Conservation (phyloP, 345 rosid genomes). For the Carallia pectinifolia region DNA sequence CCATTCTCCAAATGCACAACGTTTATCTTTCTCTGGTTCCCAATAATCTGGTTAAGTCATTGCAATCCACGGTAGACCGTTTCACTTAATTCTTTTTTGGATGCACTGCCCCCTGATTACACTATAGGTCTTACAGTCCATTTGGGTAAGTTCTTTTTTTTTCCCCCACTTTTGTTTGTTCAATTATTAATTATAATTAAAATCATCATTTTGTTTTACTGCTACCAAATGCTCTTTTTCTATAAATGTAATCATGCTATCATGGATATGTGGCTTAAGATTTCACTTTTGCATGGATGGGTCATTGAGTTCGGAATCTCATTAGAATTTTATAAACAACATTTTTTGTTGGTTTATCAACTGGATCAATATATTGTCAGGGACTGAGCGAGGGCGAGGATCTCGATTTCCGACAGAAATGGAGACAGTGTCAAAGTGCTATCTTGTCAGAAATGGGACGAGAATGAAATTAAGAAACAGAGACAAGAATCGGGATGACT, state of each 20-base stretch:
- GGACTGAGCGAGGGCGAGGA: too few relatives aligned
- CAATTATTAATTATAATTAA: conserved; percentile 8
- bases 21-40: too few relatives aligned
- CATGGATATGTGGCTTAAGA: not conserved
- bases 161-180: not conserved
- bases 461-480: too few relatives aligned
- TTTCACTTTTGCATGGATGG: conserved; percentile 18
- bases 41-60: too few relatives aligned
- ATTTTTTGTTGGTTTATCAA: not conserved
- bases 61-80: too few relatives aligned
- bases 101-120: conserved; percentile 37
- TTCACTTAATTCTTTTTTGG: too few relatives aligned
- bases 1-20: too few relatives aligned
- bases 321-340: conserved; percentile 5
- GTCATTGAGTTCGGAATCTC: conserved; percentile 11
- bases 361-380: conserved; percentile 33
- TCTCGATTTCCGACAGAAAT: too few relatives aligned
- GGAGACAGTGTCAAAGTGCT: too few relatives aligned
- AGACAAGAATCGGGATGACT: too few relatives aligned
- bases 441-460: too few relatives aligned
- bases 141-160: conserved; percentile 55
- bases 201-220: conserved; percentile 30
- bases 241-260: not conserved
- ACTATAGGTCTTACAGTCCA: conserved; percentile 51
- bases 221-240: conserved; percentile 14